These are phyloP conservation scores for Aspergillus taichungensis DNA, from an alignment of 495 filamentous ascomycete species.

Conservation along the genomic window DNA sequence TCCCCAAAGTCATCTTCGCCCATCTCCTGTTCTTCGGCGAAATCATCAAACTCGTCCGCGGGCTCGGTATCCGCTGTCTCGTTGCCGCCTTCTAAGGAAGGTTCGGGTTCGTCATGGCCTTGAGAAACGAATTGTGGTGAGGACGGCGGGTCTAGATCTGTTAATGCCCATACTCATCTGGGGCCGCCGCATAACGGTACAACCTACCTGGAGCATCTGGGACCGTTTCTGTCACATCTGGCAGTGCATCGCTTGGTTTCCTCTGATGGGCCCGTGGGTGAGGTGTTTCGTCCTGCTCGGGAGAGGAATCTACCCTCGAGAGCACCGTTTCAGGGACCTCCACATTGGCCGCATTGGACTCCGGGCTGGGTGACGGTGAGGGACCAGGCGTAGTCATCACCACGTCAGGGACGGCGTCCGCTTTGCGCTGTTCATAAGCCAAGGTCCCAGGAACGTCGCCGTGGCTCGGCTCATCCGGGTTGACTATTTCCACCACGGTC, in stretches of 20 bases:
- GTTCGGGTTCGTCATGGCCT: slow-evolving; percentile 15
- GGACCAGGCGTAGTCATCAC: slow-evolving; percentile 30
- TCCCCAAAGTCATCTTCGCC: slow-evolving; percentile 72
- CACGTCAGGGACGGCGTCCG: slow-evolving; percentile 78
- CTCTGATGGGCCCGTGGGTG: slow-evolving; percentile 33
- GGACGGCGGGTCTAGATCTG: slow-evolving; percentile 47
- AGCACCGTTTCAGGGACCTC: slow-evolving; percentile 39
- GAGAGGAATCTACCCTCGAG: slow-evolving; percentile 32
- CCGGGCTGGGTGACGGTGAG: slow-evolving; percentile 11
- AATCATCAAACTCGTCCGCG: slow-evolving; percentile 90
- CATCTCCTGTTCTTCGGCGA: slow-evolving; percentile 69
- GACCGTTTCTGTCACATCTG: slow-evolving; percentile 39
- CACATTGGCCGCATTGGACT: slow-evolving; percentile 11
- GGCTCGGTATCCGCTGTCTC: slow-evolving; percentile 27
- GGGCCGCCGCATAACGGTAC: slow-evolving; percentile 15
- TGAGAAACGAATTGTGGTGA: slow-evolving; percentile 24
- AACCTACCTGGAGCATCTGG: slow-evolving; percentile 42
- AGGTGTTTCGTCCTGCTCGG: slow-evolving; percentile 25
- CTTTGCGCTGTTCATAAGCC: slow-evolving; percentile 63
- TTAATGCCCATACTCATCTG: slow-evolving; percentile 43
- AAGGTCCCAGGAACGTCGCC: slow-evolving; percentile 83
- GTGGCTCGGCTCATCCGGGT: slow-evolving; percentile 55
- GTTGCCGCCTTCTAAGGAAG: slow-evolving; percentile 5
- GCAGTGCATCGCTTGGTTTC: slow-evolving; percentile 39
- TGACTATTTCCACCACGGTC: slow-evolving; percentile 76